A percentile compares a stretch with the other conserved stretches of the same genome.
Evolutionary conservation across 306 rosid genomes (phyloP).

Genomic region (Ceratonia siliqua): DNA sequence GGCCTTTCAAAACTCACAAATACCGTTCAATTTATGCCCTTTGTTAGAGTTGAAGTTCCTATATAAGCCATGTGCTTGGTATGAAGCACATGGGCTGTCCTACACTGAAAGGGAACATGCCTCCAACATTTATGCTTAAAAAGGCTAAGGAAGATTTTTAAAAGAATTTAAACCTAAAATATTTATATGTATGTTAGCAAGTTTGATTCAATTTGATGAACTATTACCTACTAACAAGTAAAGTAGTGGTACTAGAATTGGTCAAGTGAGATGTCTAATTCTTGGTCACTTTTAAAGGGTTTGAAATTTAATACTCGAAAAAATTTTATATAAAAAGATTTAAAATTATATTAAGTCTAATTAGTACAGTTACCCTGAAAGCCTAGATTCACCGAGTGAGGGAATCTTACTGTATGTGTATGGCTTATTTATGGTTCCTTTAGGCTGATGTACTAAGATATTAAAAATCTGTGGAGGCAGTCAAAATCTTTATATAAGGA

Average conservation of each 20-base stretch:
- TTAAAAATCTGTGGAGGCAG: conserved; percentile 41
- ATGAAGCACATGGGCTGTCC: conserved; percentile 31
- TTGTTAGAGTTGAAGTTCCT: conserved; percentile 41
- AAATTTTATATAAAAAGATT: too few relatives aligned
- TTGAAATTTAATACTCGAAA: too few relatives aligned
- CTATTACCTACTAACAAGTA: background rate
- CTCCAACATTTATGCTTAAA: conserved; percentile 26
- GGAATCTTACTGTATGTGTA: conserved; percentile 40
- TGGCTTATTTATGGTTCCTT: conserved; percentile 20
- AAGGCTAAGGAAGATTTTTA: too few relatives aligned
- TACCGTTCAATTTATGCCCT: conserved; percentile 41
- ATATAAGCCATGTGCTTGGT: conserved; percentile 29
- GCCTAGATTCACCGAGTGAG: background rate
- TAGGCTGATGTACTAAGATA: conserved; percentile 23
- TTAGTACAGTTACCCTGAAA: too few relatives aligned
- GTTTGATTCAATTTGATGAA: background rate
- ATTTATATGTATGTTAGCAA: too few relatives aligned
- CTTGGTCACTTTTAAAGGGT: too few relatives aligned
- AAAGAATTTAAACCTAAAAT: too few relatives aligned
- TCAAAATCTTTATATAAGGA: conserved; percentile 26
- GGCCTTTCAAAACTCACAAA: conserved; percentile 43
- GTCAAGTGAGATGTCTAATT: too few relatives aligned
- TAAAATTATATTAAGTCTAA: too few relatives aligned
- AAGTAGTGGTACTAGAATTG: background rate
- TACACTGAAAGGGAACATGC: conserved; percentile 33